Percentiles rank a stretch among this genome's conserved stretches.
phyloP scores from a whole-genome alignment of 1,284 basidiomycete species.

The Boletellus deceptivus region DNA sequence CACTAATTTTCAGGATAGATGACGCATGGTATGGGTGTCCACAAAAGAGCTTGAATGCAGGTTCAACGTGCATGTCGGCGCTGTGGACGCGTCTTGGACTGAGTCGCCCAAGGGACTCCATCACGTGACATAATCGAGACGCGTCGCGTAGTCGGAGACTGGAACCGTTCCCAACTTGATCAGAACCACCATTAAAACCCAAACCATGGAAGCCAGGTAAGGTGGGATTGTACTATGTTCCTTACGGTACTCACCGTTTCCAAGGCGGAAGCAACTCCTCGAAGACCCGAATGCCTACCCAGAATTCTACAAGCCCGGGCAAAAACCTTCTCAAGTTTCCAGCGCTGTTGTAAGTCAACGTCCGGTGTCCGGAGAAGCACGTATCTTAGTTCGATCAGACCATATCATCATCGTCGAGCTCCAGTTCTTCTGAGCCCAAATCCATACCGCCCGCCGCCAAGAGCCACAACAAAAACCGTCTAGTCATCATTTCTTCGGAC shows the following conservation, averaged over 20 bases:
- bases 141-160: constrained; percentile 19
- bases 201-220: constrained; percentile 27
- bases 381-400: constrained; percentile 10
- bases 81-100: too few relatives aligned
- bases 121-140: constrained; percentile 15
- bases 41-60: too few relatives aligned
- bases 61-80: too few relatives aligned
- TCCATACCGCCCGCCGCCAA: constrained; percentile 14
- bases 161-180: constrained; percentile 7
- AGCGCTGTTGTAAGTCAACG: constrained; percentile 23
- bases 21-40: too few relatives aligned
- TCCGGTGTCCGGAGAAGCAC: background rate
- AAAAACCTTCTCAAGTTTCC: constrained; percentile 11
- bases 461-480: constrained; percentile 3
- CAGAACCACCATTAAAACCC: background rate
- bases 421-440: constrained; percentile 19
- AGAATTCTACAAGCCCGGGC: constrained; percentile 28
- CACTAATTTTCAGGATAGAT: too few relatives aligned
- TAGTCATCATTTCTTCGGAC: constrained; percentile 29
- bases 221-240: too few relatives aligned
- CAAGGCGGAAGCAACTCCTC: constrained; percentile 28
- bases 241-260: background rate
- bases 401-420: constrained; percentile 28
- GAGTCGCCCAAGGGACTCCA: too few relatives aligned
- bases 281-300: constrained; percentile 29